Evolutionary conservation across 305 asterid genomes (phyloP).

Genomic region (Fraxinus sp.): DNA sequence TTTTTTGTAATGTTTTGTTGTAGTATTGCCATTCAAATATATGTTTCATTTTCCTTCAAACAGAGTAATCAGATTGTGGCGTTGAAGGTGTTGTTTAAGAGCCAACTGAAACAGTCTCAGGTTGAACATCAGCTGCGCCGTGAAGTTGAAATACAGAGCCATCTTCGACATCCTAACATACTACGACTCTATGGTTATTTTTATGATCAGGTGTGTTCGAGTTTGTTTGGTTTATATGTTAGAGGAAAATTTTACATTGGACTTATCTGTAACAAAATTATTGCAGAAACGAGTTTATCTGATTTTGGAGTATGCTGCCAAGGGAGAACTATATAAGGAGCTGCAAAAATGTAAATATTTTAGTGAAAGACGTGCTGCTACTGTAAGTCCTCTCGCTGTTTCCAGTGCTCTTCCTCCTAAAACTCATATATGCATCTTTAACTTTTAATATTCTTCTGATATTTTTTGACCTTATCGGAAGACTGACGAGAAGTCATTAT

Average conservation of each 20-base stretch:
- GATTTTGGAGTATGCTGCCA: constrained; percentile 91
- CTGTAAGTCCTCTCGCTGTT: constrained; percentile 49
- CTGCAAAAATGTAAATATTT: constrained; percentile 81
- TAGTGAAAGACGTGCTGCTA: constrained; percentile 88
- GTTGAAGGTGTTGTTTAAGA: constrained; percentile 83
- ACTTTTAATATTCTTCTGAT: not conserved
- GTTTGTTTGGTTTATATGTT: constrained; percentile 9
- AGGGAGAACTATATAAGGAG: constrained; percentile 93
- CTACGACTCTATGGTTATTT: constrained; percentile 88
- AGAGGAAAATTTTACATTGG: not conserved
- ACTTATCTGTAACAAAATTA: constrained; percentile 5
- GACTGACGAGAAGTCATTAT: constrained; percentile 18
- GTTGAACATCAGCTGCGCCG: constrained; percentile 98
- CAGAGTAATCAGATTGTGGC: constrained; percentile 67
- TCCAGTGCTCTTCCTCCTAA: not conserved
- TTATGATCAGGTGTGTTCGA: constrained; percentile 68
- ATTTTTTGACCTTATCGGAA: constrained; percentile 19
- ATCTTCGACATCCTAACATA: constrained; percentile 93
- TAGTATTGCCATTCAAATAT: not conserved
- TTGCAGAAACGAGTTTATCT: constrained; percentile 89
- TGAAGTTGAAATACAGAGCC: constrained; percentile 97
- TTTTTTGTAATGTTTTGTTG: not conserved
- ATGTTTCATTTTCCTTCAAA: not conserved
- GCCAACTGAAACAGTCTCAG: constrained; percentile 85
- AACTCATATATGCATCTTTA: not conserved